Evolutionary conservation across 2,329 filamentous ascomycete genomes (phyloP).

Genomic region (Periconia sp.): DNA sequence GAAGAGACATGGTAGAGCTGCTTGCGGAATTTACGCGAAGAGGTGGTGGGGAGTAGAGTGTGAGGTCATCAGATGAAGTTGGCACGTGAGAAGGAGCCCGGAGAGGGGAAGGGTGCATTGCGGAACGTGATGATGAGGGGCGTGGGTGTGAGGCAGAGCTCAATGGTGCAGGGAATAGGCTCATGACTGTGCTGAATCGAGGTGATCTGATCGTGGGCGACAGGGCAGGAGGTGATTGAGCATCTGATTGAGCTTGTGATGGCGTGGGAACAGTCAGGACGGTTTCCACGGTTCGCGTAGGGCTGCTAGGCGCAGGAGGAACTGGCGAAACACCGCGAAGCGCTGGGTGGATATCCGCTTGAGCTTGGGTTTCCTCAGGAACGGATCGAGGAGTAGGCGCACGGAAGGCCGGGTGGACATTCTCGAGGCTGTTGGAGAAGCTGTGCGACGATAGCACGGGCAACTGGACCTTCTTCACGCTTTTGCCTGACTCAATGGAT

Average conservation of each 20-base stretch:
- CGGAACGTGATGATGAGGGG: constrained; percentile 8
- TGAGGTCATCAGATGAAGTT: neutral
- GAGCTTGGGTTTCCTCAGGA: neutral
- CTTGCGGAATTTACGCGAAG: constrained; percentile 14
- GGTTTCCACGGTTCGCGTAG: constrained; percentile 1
- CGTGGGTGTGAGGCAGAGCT: neutral
- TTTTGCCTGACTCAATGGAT: neutral
- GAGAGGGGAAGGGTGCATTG: neutral
- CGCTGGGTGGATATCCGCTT: constrained; percentile 9
- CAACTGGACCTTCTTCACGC: neutral
- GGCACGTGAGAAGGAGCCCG: neutral
- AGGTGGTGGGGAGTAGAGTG: constrained; percentile 4
- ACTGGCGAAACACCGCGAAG: constrained; percentile 1
- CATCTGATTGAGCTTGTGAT: neutral
- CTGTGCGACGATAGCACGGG: constrained; percentile 5
- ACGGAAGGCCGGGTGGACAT: constrained; percentile 20
- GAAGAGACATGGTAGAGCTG: constrained; percentile 24
- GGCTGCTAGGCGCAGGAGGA: neutral
- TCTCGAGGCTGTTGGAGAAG: constrained; percentile 1
- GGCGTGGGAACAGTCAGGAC: constrained; percentile 3
- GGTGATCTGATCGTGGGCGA: neutral
- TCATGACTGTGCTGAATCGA: neutral
- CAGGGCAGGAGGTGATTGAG: neutral
- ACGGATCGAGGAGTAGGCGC: constrained; percentile 2
- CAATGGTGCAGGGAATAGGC: neutral